These are phyloP conservation scores for Acanthamoeba healyi DNA, from an alignment of 208 protist genomes.

Conservation along the genomic window DNA sequence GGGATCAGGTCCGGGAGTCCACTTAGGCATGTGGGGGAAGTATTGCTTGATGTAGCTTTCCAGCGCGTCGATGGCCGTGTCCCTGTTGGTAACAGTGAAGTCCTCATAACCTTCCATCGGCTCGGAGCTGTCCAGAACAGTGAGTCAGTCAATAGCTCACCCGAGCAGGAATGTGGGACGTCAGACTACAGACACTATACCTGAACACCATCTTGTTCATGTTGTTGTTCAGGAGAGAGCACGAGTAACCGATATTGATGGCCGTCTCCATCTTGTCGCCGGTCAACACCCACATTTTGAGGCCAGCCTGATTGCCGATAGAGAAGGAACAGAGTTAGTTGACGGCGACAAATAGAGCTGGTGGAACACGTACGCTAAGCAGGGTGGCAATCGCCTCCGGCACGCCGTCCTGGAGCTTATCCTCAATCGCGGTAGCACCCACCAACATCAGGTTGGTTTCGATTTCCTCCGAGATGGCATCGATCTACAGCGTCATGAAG, in stretches of 20 bases:
- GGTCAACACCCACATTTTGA: conserved; percentile 98
- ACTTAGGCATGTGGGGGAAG: not conserved
- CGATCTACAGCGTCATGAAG: conserved; percentile 77
- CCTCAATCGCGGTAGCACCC: conserved; percentile 97
- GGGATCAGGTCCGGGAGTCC: not conserved
- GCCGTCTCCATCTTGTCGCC: conserved; percentile 97
- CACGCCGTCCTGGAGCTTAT: conserved; percentile 97
- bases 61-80: not conserved
- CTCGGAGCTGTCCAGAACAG: conserved; percentile 15
- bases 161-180: too few species aligned
- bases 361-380: not conserved
- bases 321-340: not conserved
- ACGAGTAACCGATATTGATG: conserved; percentile 92
- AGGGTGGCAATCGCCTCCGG: conserved; percentile 93
- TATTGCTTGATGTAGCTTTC: conserved; percentile 7
- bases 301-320: conserved; percentile 89
- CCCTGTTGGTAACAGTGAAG: conserved; percentile 12
- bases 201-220: conserved; percentile 19
- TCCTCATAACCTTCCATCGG: conserved; percentile 24
- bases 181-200: not conserved
- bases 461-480: conserved; percentile 92
- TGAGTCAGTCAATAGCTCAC: too few species aligned
- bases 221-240: conserved; percentile 71
- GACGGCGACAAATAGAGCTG: not conserved
- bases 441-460: conserved; percentile 93